Evolutionary conservation across 768 basidiomycete species (phyloP).

Genomic region (Amanita muscaria): DNA sequence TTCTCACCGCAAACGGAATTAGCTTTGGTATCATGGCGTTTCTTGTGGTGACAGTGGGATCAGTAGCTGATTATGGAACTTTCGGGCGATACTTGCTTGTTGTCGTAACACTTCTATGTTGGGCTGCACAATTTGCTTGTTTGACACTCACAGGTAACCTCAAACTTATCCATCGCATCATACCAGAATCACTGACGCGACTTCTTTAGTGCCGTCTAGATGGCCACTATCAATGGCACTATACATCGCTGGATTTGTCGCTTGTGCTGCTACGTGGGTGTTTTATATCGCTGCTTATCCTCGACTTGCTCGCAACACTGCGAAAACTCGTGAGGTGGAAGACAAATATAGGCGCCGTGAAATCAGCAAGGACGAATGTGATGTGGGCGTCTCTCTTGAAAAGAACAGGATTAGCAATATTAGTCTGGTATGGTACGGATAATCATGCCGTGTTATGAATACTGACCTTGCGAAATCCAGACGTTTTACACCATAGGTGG

Average conservation of each 20-base stretch:
- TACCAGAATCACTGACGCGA: too few relatives aligned
- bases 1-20: constrained; percentile 69
- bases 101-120: constrained; percentile 61
- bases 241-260: constrained; percentile 72
- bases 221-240: constrained; percentile 75
- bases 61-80: constrained; percentile 63
- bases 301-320: constrained; percentile 71
- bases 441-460: neutral
- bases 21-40: constrained; percentile 77
- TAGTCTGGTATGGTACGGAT: constrained; percentile 57
- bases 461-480: constrained; percentile 23
- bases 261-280: constrained; percentile 73
- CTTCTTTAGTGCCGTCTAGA: constrained; percentile 48
- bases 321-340: constrained; percentile 45
- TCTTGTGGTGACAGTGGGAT: constrained; percentile 74
- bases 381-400: constrained; percentile 67
- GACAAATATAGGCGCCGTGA: constrained; percentile 52
- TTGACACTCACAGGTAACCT: constrained; percentile 63
- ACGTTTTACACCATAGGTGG: constrained; percentile 74
- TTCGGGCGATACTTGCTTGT: constrained; percentile 82
- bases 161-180: neutral
- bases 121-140: constrained; percentile 73
- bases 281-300: constrained; percentile 78
- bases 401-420: constrained; percentile 84
- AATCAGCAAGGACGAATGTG: constrained; percentile 54